A percentile compares a stretch with the other conserved stretches of the same genome.
Conservation (phyloP, 441 rosid species). For the Breynia disticha region DNA sequence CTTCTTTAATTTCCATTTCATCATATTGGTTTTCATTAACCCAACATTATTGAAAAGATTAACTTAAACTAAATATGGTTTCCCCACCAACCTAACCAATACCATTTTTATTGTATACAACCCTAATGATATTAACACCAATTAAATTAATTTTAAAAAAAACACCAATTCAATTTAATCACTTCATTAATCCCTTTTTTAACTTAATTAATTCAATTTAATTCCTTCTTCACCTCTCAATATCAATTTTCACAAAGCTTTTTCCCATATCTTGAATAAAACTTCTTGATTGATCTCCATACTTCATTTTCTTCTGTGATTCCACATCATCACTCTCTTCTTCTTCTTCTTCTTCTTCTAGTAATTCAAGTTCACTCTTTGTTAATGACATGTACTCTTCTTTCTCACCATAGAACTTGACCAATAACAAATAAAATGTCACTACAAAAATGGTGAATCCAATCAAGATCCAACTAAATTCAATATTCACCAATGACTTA, state of each 20-base stretch:
- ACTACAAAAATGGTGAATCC: constrained; percentile 34
- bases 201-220: neutral
- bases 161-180: neutral
- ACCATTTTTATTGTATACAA: constrained; percentile 8
- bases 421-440: constrained; percentile 35
- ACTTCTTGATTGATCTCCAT: constrained; percentile 15
- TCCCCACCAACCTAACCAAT: constrained; percentile 8
- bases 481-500: constrained; percentile 59
- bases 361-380: constrained; percentile 17
- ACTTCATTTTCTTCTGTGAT: constrained; percentile 22
- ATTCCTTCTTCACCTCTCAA: constrained; percentile 24
- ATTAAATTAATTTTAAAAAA: too few relatives aligned
- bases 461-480: constrained; percentile 59
- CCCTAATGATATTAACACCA: constrained; percentile 3
- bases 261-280: constrained; percentile 30
- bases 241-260: constrained; percentile 19
- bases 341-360: constrained; percentile 27
- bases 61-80: constrained; percentile 11
- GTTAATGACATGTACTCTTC: constrained; percentile 34
- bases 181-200: neutral
- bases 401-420: constrained; percentile 26
- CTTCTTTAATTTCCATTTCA: constrained; percentile 2
- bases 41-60: constrained; percentile 22
- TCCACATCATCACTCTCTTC: constrained; percentile 32
- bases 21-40: constrained; percentile 16